Percentiles rank a stretch among this genome's conserved stretches.
Conservation (phyloP, 371 early-diverging fungal species). For the Syncephalis plumigaleata region DNA sequence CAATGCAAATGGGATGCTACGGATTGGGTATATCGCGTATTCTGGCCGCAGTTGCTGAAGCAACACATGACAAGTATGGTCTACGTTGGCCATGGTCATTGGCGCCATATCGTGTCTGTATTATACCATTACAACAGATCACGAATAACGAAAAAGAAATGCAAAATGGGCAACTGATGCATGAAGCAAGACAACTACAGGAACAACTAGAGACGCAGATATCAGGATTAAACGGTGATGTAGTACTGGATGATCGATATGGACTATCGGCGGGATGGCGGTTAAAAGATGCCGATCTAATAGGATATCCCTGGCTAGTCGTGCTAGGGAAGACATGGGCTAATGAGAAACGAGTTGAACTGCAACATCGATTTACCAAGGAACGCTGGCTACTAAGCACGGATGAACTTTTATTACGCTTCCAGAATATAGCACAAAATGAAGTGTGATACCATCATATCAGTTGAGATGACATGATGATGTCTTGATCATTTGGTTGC, state of each 20-base stretch:
- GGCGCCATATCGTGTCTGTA: slow-evolving; percentile 53
- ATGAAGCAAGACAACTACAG: slow-evolving; percentile 21
- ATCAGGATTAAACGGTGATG: slow-evolving; percentile 10
- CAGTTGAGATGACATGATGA: no score
- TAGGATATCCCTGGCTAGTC: slow-evolving; percentile 51
- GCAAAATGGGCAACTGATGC: slow-evolving; percentile 24
- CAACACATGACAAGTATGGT: slow-evolving; percentile 38
- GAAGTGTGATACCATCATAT: no score
- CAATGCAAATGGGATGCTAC: slow-evolving; percentile 83
- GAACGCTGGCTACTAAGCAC: slow-evolving; percentile 12
- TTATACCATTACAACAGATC: slow-evolving; percentile 19
- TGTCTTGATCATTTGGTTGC: no score
- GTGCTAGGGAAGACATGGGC: slow-evolving; percentile 42
- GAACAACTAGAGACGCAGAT: slow-evolving; percentile 16
- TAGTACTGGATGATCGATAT: slow-evolving; percentile 40
- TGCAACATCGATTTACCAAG: slow-evolving; percentile 30
- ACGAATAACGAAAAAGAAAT: slow-evolving; percentile 13
- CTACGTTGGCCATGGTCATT: slow-evolving; percentile 58
- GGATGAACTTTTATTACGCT: background rate
- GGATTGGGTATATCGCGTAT: slow-evolving; percentile 74
- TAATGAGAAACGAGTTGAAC: slow-evolving; percentile 28
- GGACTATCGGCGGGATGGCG: slow-evolving; percentile 39
- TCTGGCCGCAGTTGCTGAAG: slow-evolving; percentile 61
- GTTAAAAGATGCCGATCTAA: slow-evolving; percentile 51
- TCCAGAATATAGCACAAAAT: no score